A percentile compares a stretch with the other conserved stretches of the same genome.
phyloP scores from a whole-genome alignment of 805 yeast genomes.

The Candida sphagnicola region DNA sequence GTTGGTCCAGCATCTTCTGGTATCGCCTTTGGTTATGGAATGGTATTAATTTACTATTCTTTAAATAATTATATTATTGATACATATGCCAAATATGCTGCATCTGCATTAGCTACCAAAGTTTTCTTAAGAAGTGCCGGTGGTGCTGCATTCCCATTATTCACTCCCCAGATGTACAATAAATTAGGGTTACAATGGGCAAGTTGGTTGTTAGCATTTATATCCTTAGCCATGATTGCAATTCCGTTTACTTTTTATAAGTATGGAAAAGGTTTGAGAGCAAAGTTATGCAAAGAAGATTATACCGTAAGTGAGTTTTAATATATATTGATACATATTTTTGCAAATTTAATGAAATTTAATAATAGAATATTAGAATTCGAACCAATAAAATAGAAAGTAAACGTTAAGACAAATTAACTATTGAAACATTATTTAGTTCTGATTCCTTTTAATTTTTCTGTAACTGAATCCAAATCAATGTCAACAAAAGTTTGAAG shows the following conservation, averaged over 20 bases:
- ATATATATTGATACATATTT: background rate
- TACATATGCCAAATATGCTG: constrained; percentile 79
- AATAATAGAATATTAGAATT: background rate
- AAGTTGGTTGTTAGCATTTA: constrained; percentile 70
- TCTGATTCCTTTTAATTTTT: constrained; percentile 38
- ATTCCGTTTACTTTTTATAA: constrained; percentile 70
- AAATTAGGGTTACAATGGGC: constrained; percentile 78
- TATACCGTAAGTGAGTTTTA: constrained; percentile 25
- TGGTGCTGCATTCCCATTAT: constrained; percentile 83
- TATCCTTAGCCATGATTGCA: constrained; percentile 69
- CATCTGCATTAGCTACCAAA: constrained; percentile 77
- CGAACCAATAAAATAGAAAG: no score
- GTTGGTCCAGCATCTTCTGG: constrained; percentile 62
- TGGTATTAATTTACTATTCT: constrained; percentile 57
- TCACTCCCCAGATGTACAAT: constrained; percentile 77
- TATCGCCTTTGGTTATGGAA: constrained; percentile 56
- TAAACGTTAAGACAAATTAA: no score
- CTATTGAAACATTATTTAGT: no score
- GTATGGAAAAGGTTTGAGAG: constrained; percentile 63
- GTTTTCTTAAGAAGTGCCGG: constrained; percentile 78
- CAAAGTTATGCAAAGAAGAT: constrained; percentile 63
- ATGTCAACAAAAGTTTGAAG: constrained; percentile 46
- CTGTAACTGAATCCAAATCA: constrained; percentile 44
- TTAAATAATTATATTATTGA: constrained; percentile 83
- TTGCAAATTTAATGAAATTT: background rate